Base-by-base conservation (phyloP, 2,329 filamentous ascomycete genomes). In the Arthroderma sp. region DNA sequence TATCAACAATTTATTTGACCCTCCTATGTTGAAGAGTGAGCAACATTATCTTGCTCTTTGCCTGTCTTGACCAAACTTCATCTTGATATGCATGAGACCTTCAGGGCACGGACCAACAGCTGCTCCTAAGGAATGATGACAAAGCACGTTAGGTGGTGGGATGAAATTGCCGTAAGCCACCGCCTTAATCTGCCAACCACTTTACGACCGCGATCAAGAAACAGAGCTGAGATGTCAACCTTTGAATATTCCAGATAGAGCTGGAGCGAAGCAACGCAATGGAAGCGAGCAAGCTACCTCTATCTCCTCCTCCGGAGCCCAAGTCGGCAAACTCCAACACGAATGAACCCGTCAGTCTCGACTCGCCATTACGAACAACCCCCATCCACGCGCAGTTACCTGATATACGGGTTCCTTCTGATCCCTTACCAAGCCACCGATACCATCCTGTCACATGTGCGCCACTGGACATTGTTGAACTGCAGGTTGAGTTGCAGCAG, bases 391-490 rank as follows among this genome's bases (percentile, higher is more conserved):
- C 65, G 28, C 64, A 70, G 55, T 64, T 74, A 25, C 66, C 69
- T 15, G 67, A 73, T 31, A 68, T 74, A 54, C 69, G 70, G 54
- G 66, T 74, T n/a, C 72, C 72, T 9, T 64, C 65, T 15, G 66
- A 65, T 21, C 64, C 67, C 17, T 60, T 71, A 5, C 67, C 67
- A 31, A 61, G 64, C 41, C 64, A 73, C 55, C 64, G 61, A 33
- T 74, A 74, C 58, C 61, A 74, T 28, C 72, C 72, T 13, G 62
- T 72, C 3, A 73, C 71, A 21, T 74, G 72, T 54, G 59, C 64
- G 13, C 66, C 68, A 2, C 64, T 74, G 17, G 65, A 71, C 13
- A 54, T 63, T 2, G 61, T 65, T 21, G 67, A 69, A 51, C 55
- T 70, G 1, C 65, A 62, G 13, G 31, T 62, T 1, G 64, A 73